Conservation (phyloP, 1,284 basidiomycete genomes). For the Earliella scabrosa region DNA sequence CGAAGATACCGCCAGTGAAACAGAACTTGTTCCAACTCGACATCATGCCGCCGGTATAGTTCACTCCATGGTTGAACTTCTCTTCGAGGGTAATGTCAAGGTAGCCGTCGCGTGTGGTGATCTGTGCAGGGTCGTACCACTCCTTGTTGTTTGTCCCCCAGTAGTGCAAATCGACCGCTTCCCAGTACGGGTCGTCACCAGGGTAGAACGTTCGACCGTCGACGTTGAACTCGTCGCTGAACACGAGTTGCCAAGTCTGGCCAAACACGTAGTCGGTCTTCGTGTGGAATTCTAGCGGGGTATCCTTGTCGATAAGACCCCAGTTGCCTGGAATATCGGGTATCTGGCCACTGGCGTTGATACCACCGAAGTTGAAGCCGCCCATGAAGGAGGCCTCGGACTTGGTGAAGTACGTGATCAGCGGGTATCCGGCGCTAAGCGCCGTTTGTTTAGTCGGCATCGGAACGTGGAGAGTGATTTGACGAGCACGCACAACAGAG, state of each 20-base stretch:
- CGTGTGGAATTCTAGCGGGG: slow-evolving; percentile 65
- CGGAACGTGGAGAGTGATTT: no score
- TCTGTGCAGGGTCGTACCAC: slow-evolving; percentile 80
- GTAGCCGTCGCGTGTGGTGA: slow-evolving; percentile 80
- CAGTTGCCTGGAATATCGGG: slow-evolving; percentile 67
- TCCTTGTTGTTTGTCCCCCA: slow-evolving; percentile 67
- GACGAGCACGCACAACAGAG: slow-evolving; percentile 74
- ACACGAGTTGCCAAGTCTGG: slow-evolving; percentile 68
- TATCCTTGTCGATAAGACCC: slow-evolving; percentile 79
- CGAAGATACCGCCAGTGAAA: slow-evolving; percentile 86
- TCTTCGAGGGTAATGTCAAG: slow-evolving; percentile 80
- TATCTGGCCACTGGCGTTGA: slow-evolving; percentile 80
- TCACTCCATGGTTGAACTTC: slow-evolving; percentile 70
- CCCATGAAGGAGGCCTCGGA: slow-evolving; percentile 54
- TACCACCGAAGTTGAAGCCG: slow-evolving; percentile 82
- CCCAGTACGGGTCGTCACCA: slow-evolving; percentile 67
- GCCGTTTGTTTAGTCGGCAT: no score
- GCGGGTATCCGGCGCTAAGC: slow-evolving; percentile 79
- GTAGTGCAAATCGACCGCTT: slow-evolving; percentile 73
- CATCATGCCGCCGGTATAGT: slow-evolving; percentile 77
- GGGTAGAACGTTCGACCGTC: slow-evolving; percentile 84
- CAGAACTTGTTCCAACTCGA: slow-evolving; percentile 92
- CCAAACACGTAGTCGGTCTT: slow-evolving; percentile 60
- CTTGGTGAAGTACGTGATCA: slow-evolving; percentile 71
- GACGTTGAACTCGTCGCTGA: slow-evolving; percentile 89